Conservation (phyloP, 2,329 filamentous ascomycete genomes). For the Pseudogymnoascus sp. region DNA sequence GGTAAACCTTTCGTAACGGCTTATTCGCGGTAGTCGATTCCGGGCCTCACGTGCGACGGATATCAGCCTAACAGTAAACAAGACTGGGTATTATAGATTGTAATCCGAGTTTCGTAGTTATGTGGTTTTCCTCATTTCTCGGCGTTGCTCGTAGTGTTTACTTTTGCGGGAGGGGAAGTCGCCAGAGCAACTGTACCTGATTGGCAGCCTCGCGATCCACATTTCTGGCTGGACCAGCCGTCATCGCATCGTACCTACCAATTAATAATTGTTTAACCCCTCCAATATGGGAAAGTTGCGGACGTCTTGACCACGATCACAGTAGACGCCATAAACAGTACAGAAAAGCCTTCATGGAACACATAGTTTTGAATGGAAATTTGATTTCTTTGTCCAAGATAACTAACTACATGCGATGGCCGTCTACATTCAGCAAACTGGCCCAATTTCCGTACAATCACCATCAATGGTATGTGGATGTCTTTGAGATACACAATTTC, state of each 20-base stretch:
- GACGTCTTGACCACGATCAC: neutral
- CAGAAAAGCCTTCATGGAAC: neutral
- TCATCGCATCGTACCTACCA: neutral
- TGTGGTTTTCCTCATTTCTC: neutral
- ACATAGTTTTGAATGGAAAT: neutral
- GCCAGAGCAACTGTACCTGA: constrained; percentile 5
- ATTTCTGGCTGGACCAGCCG: neutral
- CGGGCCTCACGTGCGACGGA: neutral
- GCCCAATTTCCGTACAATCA: neutral
- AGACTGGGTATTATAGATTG: neutral
- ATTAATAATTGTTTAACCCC: neutral
- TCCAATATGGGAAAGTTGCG: neutral
- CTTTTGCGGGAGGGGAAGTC: constrained; percentile 8
- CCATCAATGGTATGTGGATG: neutral
- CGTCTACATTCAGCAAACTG: neutral
- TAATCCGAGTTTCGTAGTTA: neutral
- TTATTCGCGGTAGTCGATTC: neutral
- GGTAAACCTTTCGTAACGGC: neutral
- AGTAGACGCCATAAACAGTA: neutral
- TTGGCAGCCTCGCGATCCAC: constrained; percentile 8
- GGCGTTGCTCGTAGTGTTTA: neutral
- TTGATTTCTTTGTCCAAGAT: neutral
- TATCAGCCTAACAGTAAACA: too few relatives aligned
- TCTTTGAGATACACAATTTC: neutral
- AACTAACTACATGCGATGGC: neutral